Conservation (phyloP, 768 basidiomycete genomes). For the Rhizopogon roseolus region DNA sequence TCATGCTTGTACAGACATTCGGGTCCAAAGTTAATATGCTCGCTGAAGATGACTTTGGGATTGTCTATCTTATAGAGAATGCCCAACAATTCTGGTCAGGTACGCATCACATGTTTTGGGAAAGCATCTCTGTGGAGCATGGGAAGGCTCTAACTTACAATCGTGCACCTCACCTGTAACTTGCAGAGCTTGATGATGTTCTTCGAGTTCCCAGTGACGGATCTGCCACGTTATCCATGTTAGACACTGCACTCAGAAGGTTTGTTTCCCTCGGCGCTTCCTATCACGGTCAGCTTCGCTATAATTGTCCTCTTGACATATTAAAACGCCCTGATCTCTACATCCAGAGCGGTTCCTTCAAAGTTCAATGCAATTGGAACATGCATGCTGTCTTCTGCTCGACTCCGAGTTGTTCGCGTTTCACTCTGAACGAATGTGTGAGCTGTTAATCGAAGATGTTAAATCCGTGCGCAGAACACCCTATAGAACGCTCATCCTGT, state of each 20-base stretch:
- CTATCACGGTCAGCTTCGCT: slow-evolving; percentile 69
- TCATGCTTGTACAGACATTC: slow-evolving; percentile 13
- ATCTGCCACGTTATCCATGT: slow-evolving; percentile 57
- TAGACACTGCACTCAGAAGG: slow-evolving; percentile 76
- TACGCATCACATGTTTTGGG: slow-evolving; percentile 31
- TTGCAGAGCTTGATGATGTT: slow-evolving; percentile 82
- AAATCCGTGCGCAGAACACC: slow-evolving; percentile 45
- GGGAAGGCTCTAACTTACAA: slow-evolving; percentile 5
- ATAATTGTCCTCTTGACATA: not conserved
- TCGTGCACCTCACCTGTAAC: not conserved
- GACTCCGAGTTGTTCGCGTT: slow-evolving; percentile 85
- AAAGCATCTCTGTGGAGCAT: slow-evolving; percentile 4
- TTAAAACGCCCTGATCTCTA: slow-evolving; percentile 6
- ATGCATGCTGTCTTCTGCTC: slow-evolving; percentile 73
- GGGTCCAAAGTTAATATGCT: slow-evolving; percentile 13
- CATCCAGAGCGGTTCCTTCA: slow-evolving; percentile 77
- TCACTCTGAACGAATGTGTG: slow-evolving; percentile 90
- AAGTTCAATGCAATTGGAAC: slow-evolving; percentile 76
- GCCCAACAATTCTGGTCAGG: slow-evolving; percentile 91
- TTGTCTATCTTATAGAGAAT: slow-evolving; percentile 77
- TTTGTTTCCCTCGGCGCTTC: slow-evolving; percentile 76
- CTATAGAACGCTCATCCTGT: not conserved
- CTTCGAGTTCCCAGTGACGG: slow-evolving; percentile 58
- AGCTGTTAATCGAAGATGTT: slow-evolving; percentile 67
- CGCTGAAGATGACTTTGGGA: slow-evolving; percentile 65